Percentiles rank a stretch among this genome's conserved stretches.
phyloP scores from a whole-genome alignment of 164 flowering plant species.

The Vitis riparia region DNA sequence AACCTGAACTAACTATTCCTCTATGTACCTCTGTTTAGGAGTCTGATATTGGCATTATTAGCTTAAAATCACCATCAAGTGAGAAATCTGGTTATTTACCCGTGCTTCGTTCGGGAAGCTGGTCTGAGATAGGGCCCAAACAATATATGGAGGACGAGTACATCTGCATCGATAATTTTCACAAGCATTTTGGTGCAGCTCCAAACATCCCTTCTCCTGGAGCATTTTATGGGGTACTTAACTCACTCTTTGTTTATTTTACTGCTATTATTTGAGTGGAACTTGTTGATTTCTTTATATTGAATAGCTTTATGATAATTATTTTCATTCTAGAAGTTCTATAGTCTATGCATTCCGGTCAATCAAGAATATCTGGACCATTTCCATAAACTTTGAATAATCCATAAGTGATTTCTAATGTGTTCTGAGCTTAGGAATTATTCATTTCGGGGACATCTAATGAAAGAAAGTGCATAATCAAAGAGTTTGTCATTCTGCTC shows the following conservation, averaged over 20 bases:
- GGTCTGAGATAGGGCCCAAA: slow-evolving; percentile 61
- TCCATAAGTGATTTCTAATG: too few species aligned
- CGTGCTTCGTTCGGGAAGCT: slow-evolving; percentile 61
- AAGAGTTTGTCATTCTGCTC: not conserved
- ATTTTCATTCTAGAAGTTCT: too few species aligned
- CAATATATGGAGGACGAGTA: slow-evolving; percentile 60
- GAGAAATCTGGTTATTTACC: slow-evolving; percentile 33
- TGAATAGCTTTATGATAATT: too few species aligned
- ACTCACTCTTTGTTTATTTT: not conserved
- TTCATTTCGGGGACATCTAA: too few species aligned
- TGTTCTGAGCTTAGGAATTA: too few species aligned
- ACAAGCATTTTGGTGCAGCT: slow-evolving; percentile 34
- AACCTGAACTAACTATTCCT: not conserved
- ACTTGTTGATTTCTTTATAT: too few species aligned
- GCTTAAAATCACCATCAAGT: slow-evolving; percentile 24
- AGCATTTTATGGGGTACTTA: slow-evolving; percentile 65
- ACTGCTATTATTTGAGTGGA: not conserved
- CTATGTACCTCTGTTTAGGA: slow-evolving; percentile 24
- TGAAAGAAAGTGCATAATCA: too few species aligned
- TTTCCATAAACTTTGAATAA: too few species aligned
- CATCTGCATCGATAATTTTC: slow-evolving; percentile 50
- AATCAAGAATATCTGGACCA: too few species aligned
- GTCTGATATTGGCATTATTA: slow-evolving; percentile 18
- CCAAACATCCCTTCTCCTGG: slow-evolving; percentile 34
- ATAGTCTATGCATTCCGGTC: too few species aligned